Evolutionary conservation across 2,329 filamentous ascomycete species (phyloP).

Genomic region (Hymenotorrendiella dingleyae): DNA sequence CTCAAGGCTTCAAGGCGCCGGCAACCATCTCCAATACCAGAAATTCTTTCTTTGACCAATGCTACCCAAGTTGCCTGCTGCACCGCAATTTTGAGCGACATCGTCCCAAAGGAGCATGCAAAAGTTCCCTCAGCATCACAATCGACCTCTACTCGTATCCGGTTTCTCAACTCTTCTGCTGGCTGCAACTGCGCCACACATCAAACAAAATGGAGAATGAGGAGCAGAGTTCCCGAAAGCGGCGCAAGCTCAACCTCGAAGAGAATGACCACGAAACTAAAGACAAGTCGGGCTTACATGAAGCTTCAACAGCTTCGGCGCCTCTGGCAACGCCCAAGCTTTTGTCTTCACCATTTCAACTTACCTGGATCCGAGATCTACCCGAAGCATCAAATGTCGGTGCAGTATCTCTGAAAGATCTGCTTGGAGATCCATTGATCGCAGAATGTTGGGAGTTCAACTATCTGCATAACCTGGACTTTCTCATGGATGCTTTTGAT

Average conservation of each 20-base stretch:
- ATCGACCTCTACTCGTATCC: no score
- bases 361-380: slow-evolving; percentile 52
- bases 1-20: no score
- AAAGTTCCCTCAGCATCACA: no score
- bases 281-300: slow-evolving; percentile 2
- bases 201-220: slow-evolving; percentile 18
- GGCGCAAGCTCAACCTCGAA: slow-evolving; percentile 14
- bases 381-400: slow-evolving; percentile 47
- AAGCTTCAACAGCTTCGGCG: slow-evolving; percentile 20
- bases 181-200: no score
- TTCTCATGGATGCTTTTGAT: slow-evolving; percentile 51
- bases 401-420: slow-evolving; percentile 47
- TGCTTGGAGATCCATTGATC: slow-evolving; percentile 55
- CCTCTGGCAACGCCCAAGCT: slow-evolving; percentile 18
- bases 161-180: no score
- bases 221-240: slow-evolving; percentile 23
- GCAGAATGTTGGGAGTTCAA: slow-evolving; percentile 52
- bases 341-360: slow-evolving; percentile 48
- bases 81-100: no score
- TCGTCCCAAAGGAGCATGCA: no score
- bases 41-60: no score
- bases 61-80: no score
- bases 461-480: slow-evolving; percentile 51
- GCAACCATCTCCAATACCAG: no score
- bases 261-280: no score